Evolutionary conservation across 139 green algal species (phyloP).

Genomic region (Auxenochlorella pyrenoidosa): DNA sequence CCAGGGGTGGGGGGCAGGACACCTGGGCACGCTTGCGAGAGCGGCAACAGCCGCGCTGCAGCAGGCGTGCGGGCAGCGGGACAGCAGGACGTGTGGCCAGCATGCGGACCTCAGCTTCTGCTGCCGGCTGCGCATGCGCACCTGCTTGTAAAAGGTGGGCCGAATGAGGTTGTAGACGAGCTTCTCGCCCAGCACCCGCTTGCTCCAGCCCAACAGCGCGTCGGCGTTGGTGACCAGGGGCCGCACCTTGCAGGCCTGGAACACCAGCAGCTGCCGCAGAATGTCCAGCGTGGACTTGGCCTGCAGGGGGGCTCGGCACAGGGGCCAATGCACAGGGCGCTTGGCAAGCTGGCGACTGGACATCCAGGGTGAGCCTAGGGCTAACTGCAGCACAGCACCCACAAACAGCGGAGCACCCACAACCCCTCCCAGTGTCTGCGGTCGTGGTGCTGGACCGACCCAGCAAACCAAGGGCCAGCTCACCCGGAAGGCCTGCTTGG

Average conservation of each 20-base stretch:
- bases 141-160: constrained; percentile 80
- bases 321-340: background rate
- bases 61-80: too few relatives aligned
- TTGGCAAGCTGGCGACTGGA: too few relatives aligned
- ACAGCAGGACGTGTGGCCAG: background rate
- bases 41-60: too few relatives aligned
- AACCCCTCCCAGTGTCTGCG: too few relatives aligned
- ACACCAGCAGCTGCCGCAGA: constrained; percentile 53
- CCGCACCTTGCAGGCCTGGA: constrained; percentile 51
- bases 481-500: constrained; percentile 45
- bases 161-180: constrained; percentile 67
- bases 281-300: constrained; percentile 57
- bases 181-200: constrained; percentile 61
- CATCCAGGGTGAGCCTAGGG: too few relatives aligned
- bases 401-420: background rate
- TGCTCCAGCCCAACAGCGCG: constrained; percentile 51
- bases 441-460: too few relatives aligned
- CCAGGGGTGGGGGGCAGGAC: background rate
- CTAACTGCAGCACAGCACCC: background rate
- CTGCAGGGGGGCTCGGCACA: background rate
- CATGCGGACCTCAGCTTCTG: too few relatives aligned
- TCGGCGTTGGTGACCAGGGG: constrained; percentile 65
- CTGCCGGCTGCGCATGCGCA: background rate
- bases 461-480: background rate
- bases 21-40: background rate